Percentiles rank a stretch among this genome's conserved stretches.
phyloP scores from a whole-genome alignment of 768 basidiomycete species.

The Ramaria rubella region DNA sequence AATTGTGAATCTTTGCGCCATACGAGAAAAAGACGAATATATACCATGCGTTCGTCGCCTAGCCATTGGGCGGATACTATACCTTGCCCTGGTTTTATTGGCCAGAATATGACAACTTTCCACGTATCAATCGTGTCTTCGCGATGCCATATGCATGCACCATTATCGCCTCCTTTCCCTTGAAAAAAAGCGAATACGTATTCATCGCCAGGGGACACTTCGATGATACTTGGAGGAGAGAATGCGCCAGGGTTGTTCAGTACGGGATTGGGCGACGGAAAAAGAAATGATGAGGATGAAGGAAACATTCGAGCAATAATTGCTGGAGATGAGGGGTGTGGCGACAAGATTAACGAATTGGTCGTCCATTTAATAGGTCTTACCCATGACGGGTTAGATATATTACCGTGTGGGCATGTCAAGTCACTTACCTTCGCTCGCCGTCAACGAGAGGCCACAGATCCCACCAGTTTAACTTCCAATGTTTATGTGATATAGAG shows the following conservation, averaged over 20 bases:
- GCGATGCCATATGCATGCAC: conserved; percentile 61
- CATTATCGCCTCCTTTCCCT: conserved; percentile 46
- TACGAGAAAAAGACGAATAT: conserved; percentile 8
- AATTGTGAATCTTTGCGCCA: neutral
- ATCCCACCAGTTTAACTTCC: conserved; percentile 73
- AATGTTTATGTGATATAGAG: conserved; percentile 23
- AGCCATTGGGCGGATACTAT: conserved; percentile 62
- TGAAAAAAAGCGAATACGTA: conserved; percentile 77
- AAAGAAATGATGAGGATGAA: conserved; percentile 55
- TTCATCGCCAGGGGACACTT: conserved; percentile 49
- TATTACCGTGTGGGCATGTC: conserved; percentile 9
- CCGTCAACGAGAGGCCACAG: conserved; percentile 55
- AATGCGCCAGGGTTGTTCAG: conserved; percentile 41
- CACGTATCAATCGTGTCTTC: conserved; percentile 56
- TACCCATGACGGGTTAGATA: conserved; percentile 7
- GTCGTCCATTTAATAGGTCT: conserved; percentile 71
- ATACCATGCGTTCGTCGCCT: conserved; percentile 52
- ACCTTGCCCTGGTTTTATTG: conserved; percentile 43
- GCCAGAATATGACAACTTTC: conserved; percentile 52
- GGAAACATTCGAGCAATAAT: conserved; percentile 62
- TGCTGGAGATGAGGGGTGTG: conserved; percentile 56
- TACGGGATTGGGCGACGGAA: conserved; percentile 50
- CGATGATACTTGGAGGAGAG: conserved; percentile 56
- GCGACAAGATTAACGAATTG: conserved; percentile 61
- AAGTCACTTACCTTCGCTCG: conserved; percentile 40